Evolutionary conservation across 495 filamentous ascomycete species (phyloP).

Genomic region (Evernia prunastri): DNA sequence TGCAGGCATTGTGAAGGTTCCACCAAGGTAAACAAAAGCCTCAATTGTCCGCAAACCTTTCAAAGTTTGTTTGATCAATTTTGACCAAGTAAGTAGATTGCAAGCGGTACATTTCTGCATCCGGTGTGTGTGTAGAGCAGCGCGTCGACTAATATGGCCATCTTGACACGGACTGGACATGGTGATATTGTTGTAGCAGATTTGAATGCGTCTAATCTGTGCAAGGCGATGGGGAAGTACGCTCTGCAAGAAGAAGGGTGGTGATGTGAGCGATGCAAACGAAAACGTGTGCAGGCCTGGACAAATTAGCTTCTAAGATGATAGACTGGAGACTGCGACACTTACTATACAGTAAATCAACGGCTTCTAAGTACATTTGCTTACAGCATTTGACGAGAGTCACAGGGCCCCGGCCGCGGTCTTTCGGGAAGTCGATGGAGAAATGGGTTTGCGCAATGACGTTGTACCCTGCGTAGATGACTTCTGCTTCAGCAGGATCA

Average conservation of each 20-base stretch:
- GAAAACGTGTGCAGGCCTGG: conserved; percentile 18
- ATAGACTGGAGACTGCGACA: background rate
- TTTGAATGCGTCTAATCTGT: conserved; percentile 18
- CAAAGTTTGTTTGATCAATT: conserved; percentile 21
- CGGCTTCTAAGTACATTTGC: conserved; percentile 19
- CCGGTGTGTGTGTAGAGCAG: conserved; percentile 16
- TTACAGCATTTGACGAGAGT: conserved; percentile 19
- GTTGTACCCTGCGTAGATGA: background rate
- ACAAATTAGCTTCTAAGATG: background rate
- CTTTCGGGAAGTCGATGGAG: conserved; percentile 3
- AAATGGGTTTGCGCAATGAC: background rate
- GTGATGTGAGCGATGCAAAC: conserved; percentile 19
- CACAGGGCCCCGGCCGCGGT: conserved; percentile 13
- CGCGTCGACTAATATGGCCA: background rate
- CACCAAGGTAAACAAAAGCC: conserved; percentile 17
- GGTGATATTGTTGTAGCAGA: conserved; percentile 18
- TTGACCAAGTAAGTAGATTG: conserved; percentile 19
- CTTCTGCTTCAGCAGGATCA: conserved; percentile 1
- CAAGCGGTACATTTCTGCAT: conserved; percentile 20
- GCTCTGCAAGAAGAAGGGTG: conserved; percentile 21
- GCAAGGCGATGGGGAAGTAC: conserved; percentile 22
- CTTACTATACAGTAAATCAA: conserved; percentile 22
- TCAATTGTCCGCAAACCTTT: conserved; percentile 18
- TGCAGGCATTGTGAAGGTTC: background rate
- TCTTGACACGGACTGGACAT: conserved; percentile 13